A percentile compares a stretch with the other conserved stretches of the same genome.
phyloP scores from a whole-genome alignment of 169 alveolate genomes.

The Amoebophrya sp. region DNA sequence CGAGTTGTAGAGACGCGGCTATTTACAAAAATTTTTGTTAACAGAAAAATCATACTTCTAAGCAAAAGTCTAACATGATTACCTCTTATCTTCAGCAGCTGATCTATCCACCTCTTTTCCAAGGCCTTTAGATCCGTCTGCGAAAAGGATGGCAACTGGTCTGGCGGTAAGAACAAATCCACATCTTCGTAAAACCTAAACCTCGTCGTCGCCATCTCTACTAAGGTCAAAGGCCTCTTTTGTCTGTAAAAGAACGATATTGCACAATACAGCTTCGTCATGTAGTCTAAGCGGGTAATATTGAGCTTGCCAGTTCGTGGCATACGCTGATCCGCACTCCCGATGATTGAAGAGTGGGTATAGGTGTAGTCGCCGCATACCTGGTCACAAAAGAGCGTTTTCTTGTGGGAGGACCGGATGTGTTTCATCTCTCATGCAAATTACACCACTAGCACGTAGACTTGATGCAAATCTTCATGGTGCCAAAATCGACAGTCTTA shows the following conservation, averaged over 20 bases:
- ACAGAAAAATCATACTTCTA: too few relatives aligned
- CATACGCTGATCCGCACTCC: not conserved
- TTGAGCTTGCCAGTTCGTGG: not conserved
- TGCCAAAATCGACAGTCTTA: not conserved
- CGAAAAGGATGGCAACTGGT: too few relatives aligned
- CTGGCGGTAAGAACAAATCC: not conserved
- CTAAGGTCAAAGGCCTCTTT: not conserved
- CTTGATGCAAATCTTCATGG: not conserved
- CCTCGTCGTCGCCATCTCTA: not conserved
- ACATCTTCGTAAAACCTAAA: not conserved
- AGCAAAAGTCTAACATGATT: too few relatives aligned
- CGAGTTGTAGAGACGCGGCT: too few relatives aligned
- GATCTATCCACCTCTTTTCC: not conserved
- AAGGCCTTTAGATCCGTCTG: not conserved
- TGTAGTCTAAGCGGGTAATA: not conserved
- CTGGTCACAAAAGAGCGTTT: too few relatives aligned
- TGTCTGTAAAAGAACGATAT: not conserved
- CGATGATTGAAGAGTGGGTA: not conserved
- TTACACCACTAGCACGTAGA: not conserved
- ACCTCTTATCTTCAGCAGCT: constrained; percentile 9
- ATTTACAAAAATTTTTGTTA: too few relatives aligned
- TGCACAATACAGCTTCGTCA: constrained; percentile 12
- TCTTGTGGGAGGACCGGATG: not conserved
- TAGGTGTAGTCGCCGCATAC: not conserved
- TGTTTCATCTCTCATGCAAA: not conserved